Conservation (phyloP, 2,329 filamentous ascomycete genomes). For the Metarhizium guizhouense region DNA sequence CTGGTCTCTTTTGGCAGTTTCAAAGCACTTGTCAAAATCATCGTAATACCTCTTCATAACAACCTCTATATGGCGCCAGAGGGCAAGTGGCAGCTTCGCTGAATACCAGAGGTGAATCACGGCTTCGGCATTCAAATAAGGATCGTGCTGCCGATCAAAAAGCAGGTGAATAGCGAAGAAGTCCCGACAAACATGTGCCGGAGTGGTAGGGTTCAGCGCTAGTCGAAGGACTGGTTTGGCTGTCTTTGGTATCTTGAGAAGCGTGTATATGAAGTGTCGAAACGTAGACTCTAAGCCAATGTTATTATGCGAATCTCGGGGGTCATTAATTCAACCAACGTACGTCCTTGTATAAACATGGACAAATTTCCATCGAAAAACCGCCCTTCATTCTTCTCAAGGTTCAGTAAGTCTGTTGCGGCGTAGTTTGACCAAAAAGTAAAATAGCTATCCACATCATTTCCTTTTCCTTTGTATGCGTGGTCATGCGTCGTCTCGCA, state of each 20-base stretch:
- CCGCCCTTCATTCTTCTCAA: conserved; percentile 17
- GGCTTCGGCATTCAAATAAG: conserved; percentile 13
- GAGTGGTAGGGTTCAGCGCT: conserved; percentile 7
- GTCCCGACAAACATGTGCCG: conserved; percentile 1
- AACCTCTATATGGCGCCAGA: background rate
- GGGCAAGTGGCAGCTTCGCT: conserved; percentile 6
- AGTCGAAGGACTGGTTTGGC: conserved; percentile 9
- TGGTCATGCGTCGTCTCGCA: background rate
- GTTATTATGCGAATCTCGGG: background rate
- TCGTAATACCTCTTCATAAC: background rate
- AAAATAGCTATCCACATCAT: background rate
- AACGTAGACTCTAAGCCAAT: conserved; percentile 10
- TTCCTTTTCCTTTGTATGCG: background rate
- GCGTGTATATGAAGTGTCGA: conserved; percentile 17
- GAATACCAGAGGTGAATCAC: conserved; percentile 19
- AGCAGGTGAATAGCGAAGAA: background rate
- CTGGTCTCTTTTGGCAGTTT: background rate
- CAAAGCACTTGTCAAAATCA: background rate
- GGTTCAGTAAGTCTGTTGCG: conserved; percentile 17
- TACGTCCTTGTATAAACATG: conserved; percentile 13
- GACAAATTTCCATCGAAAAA: conserved; percentile 12
- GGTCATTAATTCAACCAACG: conserved; percentile 8
- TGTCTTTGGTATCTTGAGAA: conserved; percentile 12
- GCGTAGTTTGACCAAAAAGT: conserved; percentile 12
- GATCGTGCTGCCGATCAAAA: conserved; percentile 5